These are phyloP conservation scores for Cordyceps farinosa DNA, from an alignment of 2,329 filamentous ascomycete genomes.

Conservation along the genomic window DNA sequence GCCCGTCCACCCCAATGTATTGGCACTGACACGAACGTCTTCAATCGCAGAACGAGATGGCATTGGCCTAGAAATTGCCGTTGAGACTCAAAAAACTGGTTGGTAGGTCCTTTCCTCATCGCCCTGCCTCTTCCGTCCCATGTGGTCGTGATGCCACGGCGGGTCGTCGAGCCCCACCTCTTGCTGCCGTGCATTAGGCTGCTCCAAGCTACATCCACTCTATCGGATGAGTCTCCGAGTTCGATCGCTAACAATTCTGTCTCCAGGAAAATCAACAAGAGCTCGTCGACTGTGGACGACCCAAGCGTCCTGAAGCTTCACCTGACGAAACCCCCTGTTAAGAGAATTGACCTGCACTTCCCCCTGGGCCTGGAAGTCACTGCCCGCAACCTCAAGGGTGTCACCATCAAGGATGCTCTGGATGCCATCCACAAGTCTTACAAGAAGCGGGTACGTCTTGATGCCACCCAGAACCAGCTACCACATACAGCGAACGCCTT, in stretches of 20 bases:
- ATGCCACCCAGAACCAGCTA: neutral
- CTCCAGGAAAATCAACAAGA: constrained; percentile 88
- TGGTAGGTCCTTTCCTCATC: constrained; percentile 59
- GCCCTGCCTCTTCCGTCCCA: neutral
- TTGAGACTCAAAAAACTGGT: constrained; percentile 82
- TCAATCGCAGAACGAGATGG: constrained; percentile 62
- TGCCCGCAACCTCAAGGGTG: constrained; percentile 86
- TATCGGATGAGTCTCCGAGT: constrained; percentile 3
- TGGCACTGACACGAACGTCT: neutral
- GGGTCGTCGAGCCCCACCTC: constrained; percentile 5
- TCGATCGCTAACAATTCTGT: neutral
- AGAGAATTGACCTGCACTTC: constrained; percentile 93
- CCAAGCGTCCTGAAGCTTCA: constrained; percentile 77
- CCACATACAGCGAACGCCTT: no score
- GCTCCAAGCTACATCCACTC: neutral
- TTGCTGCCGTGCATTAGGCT: constrained; percentile 14
- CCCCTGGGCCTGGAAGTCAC: constrained; percentile 82
- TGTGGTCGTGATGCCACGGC: constrained; percentile 6
- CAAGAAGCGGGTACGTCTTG: constrained; percentile 79
- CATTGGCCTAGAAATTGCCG: constrained; percentile 67
- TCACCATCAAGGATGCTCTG: constrained; percentile 94
- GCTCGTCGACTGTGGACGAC: constrained; percentile 73
- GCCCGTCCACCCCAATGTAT: neutral
- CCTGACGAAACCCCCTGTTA: constrained; percentile 77
- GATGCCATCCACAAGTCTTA: constrained; percentile 95